Percentiles rank a stretch among this genome's conserved stretches.
Conservation (phyloP, 768 basidiomycete genomes). For the Agaricus subrufescens region DNA sequence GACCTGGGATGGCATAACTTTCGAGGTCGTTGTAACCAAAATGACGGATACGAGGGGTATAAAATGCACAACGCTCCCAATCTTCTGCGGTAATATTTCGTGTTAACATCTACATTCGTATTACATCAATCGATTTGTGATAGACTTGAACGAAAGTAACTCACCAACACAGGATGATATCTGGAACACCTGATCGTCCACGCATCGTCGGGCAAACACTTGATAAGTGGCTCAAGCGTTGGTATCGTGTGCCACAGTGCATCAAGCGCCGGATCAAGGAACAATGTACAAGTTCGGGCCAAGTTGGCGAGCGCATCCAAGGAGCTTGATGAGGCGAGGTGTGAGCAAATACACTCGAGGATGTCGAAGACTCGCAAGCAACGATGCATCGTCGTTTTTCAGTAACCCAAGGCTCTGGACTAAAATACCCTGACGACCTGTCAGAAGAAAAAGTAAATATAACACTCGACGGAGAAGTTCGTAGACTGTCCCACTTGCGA, state of each 20-base stretch:
- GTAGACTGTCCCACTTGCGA: not conserved
- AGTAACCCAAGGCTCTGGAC: not conserved
- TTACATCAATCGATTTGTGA: not conserved
- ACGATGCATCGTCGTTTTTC: not conserved
- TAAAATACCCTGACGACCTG: not conserved
- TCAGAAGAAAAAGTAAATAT: not conserved
- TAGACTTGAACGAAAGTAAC: not conserved
- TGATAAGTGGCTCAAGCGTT: slow-evolving; percentile 12
- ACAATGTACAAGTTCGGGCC: slow-evolving; percentile 6
- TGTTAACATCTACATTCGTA: not conserved
- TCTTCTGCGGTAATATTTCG: not conserved
- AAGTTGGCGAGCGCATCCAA: slow-evolving; percentile 2
- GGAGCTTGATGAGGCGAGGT: not conserved
- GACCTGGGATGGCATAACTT: not conserved
- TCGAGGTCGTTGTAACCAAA: not conserved
- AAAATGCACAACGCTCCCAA: slow-evolving; percentile 7
- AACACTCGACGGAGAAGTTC: not conserved
- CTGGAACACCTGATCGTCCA: not conserved
- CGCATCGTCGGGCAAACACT: slow-evolving; percentile 10
- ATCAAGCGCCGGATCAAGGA: slow-evolving; percentile 12
- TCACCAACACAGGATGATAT: slow-evolving; percentile 2
- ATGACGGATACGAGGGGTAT: not conserved
- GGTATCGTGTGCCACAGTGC: slow-evolving; percentile 11
- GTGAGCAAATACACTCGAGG: slow-evolving; percentile 3
- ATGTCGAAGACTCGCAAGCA: slow-evolving; percentile 5